phyloP scores from a whole-genome alignment of 495 filamentous ascomycete genomes.

The Ramalina peruviana region DNA sequence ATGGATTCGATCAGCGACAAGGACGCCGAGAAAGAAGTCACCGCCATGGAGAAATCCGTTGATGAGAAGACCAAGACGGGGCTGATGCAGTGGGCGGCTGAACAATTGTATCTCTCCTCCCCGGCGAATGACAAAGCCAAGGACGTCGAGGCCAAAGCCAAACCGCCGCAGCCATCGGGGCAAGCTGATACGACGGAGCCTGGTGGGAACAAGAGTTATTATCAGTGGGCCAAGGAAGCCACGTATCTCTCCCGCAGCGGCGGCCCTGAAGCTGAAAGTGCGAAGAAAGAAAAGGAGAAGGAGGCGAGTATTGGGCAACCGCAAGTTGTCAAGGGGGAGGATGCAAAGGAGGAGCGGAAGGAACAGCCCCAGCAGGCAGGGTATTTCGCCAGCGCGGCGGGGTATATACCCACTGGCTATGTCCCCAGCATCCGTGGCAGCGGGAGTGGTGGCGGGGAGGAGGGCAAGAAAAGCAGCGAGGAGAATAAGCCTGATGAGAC shows the following conservation, averaged over 20 bases:
- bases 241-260: constrained; percentile 1
- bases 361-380: neutral
- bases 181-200: neutral
- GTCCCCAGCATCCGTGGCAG: constrained; percentile 7
- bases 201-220: neutral
- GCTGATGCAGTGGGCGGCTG: constrained; percentile 23
- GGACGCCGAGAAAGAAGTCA: constrained; percentile 16
- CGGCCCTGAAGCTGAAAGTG: constrained; percentile 3
- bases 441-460: neutral
- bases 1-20: constrained; percentile 8
- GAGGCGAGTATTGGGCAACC: neutral
- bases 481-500: neutral
- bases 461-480: neutral
- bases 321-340: neutral
- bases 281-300: constrained; percentile 3
- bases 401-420: constrained; percentile 12
- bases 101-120: constrained; percentile 16
- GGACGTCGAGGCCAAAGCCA: neutral
- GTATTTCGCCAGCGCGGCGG: constrained; percentile 11
- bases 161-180: neutral
- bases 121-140: neutral
- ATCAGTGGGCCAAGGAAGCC: constrained; percentile 1
- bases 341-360: neutral
- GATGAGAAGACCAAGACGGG: constrained; percentile 40
- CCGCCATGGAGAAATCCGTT: constrained; percentile 27